phyloP scores from a whole-genome alignment of 176 grass and related monocot genomes.

The Luzula sylvatica region DNA sequence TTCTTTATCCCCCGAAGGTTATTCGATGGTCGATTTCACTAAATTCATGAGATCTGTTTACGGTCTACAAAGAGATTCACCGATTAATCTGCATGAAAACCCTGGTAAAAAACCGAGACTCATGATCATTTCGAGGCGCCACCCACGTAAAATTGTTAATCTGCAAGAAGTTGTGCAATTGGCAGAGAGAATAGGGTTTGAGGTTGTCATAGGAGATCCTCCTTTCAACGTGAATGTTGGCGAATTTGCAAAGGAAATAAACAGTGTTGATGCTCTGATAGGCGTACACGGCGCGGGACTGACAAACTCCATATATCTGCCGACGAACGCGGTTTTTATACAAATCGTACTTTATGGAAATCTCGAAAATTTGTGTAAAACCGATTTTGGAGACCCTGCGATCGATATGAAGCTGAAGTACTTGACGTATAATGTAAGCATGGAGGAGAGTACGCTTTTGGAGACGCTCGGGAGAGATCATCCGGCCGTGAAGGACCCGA shows the following conservation, averaged over 20 bases:
- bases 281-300: conserved; percentile 90
- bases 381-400: conserved; percentile 48
- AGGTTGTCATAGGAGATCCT: conserved; percentile 66
- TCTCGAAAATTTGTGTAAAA: conserved; percentile 60
- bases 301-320: conserved; percentile 78
- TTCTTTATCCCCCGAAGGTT: conserved; percentile 17
- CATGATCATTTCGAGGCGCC: conserved; percentile 75
- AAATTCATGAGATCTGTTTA: conserved; percentile 49
- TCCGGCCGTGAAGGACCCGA: conserved; percentile 52
- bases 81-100: conserved; percentile 6
- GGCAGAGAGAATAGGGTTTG: conserved; percentile 63
- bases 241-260: conserved; percentile 58
- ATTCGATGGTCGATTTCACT: conserved; percentile 78
- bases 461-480: conserved; percentile 56
- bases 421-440: conserved; percentile 49
- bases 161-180: conserved; percentile 28
- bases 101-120: conserved; percentile 28
- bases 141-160: conserved; percentile 61
- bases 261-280: conserved; percentile 55
- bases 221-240: conserved; percentile 64
- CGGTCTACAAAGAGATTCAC: conserved; percentile 34
- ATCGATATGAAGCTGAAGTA: conserved; percentile 74
- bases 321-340: conserved; percentile 55
- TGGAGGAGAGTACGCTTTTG: conserved; percentile 73
- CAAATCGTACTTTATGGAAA: conserved; percentile 75